Evolutionary conservation across 768 basidiomycete genomes (phyloP), one percentile per base, ranked within the genome.

Genomic region (Postia placenta): DNA sequence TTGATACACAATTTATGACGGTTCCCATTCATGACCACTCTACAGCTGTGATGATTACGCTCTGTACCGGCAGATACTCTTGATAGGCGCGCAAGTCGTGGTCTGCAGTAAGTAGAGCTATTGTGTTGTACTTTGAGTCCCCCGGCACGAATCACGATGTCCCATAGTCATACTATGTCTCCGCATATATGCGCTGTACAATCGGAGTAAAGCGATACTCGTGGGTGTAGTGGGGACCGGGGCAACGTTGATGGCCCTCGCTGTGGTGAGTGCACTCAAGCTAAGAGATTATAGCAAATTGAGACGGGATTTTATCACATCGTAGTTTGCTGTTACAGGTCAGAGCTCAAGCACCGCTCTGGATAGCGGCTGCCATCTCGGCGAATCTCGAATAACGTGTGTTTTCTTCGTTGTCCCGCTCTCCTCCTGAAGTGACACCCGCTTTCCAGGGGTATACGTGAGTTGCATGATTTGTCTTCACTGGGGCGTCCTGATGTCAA

Each of bases 161-260:
- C 2, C 30, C 5, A 15, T 67, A 49, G 68, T 74, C 25, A 54
- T 57, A 7, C 65, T 79, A 24, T 69, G 69, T 11, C 59, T 76
- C 36, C 73, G 79, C 35, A 74, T 74, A 44, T 74, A 71, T 49
- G 79, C 80, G 4, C 59, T 81, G 12, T 80, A 78, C 48, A 62
- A 66, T 11, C 59, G 72, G 28, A 71, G 70, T 17, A 52, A 64
- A 38, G 64, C 66, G 17, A 57, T 78, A 28, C 50, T 74, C n/a
- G 48, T 55, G 4, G 64, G 59, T 25, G 58, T 79, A 59, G 15
- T 74, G 1, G 57, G 59, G 5, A 61, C 64, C 24, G 71, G 62
- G 2, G 45, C 57, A 0, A 45, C 67, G 1, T 51, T 79, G 26
- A 48, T 56, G 1, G 60, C 53, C 1, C 46, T 74, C 4, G 51